A percentile compares a stretch with the other conserved stretches of the same genome.
phyloP scores from a whole-genome alignment of 768 basidiomycete species.

The Leccinum sublutescens region DNA sequence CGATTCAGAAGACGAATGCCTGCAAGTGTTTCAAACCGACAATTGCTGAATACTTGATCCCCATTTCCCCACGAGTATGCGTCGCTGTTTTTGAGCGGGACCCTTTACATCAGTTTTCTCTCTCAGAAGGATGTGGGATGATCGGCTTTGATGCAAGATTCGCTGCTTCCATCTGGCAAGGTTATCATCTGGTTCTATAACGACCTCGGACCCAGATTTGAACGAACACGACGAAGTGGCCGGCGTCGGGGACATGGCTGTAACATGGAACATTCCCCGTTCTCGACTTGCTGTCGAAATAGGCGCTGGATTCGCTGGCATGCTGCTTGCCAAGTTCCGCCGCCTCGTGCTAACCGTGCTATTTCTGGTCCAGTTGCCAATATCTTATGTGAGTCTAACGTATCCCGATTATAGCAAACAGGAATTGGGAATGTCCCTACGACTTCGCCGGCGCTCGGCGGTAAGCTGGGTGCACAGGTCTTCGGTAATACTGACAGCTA shows the following conservation, averaged over 20 bases:
- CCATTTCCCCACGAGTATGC: not conserved
- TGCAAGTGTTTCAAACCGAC: not conserved
- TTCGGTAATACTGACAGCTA: constrained; percentile 1
- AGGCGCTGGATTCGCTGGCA: not conserved
- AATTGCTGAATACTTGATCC: not conserved
- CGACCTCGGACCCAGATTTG: not conserved
- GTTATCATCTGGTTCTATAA: not conserved
- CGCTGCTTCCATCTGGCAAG: not conserved
- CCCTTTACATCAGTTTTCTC: not conserved
- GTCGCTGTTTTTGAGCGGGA: not conserved
- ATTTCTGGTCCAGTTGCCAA: not conserved
- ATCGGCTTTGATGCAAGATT: not conserved
- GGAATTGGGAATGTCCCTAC: not conserved
- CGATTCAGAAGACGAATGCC: not conserved
- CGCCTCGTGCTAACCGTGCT: not conserved
- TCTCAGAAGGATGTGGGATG: not conserved
- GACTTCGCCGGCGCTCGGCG: not conserved
- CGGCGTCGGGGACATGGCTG: not conserved
- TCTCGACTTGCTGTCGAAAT: not conserved
- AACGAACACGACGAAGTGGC: not conserved
- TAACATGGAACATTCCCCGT: not conserved
- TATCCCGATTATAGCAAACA: not conserved
- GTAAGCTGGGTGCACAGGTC: not conserved
- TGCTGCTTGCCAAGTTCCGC: not conserved
- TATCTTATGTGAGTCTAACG: not conserved